Evolutionary conservation across 2,329 filamentous ascomycete genomes (phyloP), one percentile per base, ranked within the genome.

Genomic region (Penicillium sp.): DNA sequence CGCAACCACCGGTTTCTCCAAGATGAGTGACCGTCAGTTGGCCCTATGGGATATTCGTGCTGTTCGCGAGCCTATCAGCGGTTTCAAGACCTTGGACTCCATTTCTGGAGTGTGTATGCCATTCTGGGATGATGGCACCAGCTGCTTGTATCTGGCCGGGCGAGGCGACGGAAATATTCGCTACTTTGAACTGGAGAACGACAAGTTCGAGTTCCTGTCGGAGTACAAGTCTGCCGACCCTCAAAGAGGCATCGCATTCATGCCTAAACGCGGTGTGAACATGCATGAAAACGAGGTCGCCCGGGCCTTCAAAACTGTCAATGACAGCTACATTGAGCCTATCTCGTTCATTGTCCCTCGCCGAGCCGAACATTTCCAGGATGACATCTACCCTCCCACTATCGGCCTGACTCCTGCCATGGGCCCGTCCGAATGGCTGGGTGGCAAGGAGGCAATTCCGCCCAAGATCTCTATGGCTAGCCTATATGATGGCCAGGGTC

Each of bases 161-260:
- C 97, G 97, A 75, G 93, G 87, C 68, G 93, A 98, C 63, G 93
- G 93, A 60, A 98, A 98, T 70, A 98, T 98, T 62, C 90, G 93
- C 50, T 98, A 98, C 77, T 98, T 87, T 67, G 93, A 98, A 70
- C 94, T 94, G 62, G 87, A 94, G 64, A 94, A 97, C 70, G 91
- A 97, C 76, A 96, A 96, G 70, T 96, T 98, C 63, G 91, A 98
- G 70, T 95, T 87, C 69, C 74, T 98, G 39, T 94, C 89, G 49
- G 91, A 97, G 67, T 93, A 97, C 78, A 95, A 96, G 71, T 97
- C 93, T n/a, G 74, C 77, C 26, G 93, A 98, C 51, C 91, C 93
- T 20, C 93, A 98, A 72, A 82, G 93, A 63, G 93, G 93, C 57
- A 78, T 98, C 57, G 93, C 88, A 21, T 97, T 98, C 68, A 70